Base-by-base conservation (phyloP, 345 rosid species). In the Cardiospermum halicacabum region DNA sequence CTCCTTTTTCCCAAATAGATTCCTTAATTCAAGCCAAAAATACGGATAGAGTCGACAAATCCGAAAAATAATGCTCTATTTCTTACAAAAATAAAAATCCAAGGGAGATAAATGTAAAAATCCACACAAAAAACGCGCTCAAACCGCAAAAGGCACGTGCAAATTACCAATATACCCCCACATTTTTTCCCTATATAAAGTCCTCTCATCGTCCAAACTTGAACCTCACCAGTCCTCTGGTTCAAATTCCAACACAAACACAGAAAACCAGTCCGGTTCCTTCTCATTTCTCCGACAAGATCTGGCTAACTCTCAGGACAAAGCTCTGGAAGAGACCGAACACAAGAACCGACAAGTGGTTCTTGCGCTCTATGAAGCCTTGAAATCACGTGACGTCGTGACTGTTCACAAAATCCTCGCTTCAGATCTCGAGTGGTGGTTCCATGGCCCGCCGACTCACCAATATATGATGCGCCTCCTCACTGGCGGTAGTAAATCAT, bases 341-440 rank as follows among this genome's bases (percentile, higher is more conserved):
- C 50, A 58, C 32, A 78, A 74, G 88, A 88, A 81, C 86, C 89
- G 76, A 69, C 74, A 66, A 55, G 95, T 91, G 88, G 99, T 91
- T 77, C 92, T 81, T 65, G 77, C 79, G 70, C 85, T 94, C 69
- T 94, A 94, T 86, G 95, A 78, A 0, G 95, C 99, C 85, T 60
- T 94, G 51, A 84, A 74, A 48, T 49, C 81, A 21, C 91, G 92
- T 16, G 91, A 94, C 97, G 97, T 85, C 0, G 74, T 60, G 48
- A 82, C 88, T 1, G 95, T 94, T 9, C 87, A 81, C 84, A 74
- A 77, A 73, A 81, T 88, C 77, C 75, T 94, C 0, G 89, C 91
- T 19, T 81, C 90, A 6, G 99, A 94, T 66, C 97, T 94, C 55
- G 99, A 94, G 82, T 88, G 91, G 81, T 94, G 99, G 99, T 94